Base-by-base conservation (phyloP, 2,329 filamentous ascomycete species). In the Rutstroemia sp. region DNA sequence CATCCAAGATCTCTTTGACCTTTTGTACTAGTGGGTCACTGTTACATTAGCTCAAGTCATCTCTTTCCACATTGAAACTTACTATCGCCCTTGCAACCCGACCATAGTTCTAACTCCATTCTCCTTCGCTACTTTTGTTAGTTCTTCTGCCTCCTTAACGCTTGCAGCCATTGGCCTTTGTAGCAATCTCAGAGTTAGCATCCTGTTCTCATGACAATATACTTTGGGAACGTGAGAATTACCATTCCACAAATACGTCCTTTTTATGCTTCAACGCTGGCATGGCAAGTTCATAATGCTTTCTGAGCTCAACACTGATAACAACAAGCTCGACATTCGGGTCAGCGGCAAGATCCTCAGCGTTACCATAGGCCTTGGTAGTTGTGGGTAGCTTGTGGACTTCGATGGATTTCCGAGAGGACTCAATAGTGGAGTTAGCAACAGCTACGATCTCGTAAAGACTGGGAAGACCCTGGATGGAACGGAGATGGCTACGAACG, bases 241-340 rank as follows among this genome's bases (percentile, higher is more conserved):
- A 41, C 75, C 76, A 77, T 61, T 79, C 77, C 19, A 74, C 71
- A 56, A 75, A 79, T 16, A 76, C 71, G 44, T 75, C 69, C 61
- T 79, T 79, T 19, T 71, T 70, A 4, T 73, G 71, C 52, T 70
- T 64, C 4, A 80, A 62, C 12, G 70, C 72, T 2, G 75, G 74
- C 38, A 69, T 70, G 14, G 73, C 66, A 5, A 74, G 62, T 10
- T 63, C 59, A 56, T 73, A 74, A 58, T 78, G 75, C 25, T 69
- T 66, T n/a, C 71, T 70, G 4, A 79, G 75, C 5, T 72, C 69
- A 23, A 76, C 73, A 54, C 68, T 69, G 53, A 74, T 69, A 49
- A 77, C 73, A 6, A 79, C 71, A 5, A 79, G 71, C 56, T 79
- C 76, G 48, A 79, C 69, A 55, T 75, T 69, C 0, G 72, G 66